Evolutionary conservation across 148 eudicot species (phyloP).

Genomic region (Cornus controversa): DNA sequence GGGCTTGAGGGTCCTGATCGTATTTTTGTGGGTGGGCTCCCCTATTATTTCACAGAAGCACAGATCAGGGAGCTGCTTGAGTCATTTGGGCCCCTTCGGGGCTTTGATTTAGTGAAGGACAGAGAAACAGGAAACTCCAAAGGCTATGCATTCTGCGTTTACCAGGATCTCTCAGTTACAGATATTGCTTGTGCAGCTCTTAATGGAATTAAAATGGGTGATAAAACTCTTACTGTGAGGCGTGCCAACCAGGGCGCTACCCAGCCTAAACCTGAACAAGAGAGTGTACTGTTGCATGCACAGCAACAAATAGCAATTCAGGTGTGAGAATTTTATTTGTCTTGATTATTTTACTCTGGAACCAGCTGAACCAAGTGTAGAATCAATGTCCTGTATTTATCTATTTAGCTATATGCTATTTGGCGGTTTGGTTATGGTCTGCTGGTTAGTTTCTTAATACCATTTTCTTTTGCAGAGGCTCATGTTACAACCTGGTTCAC

Average conservation of each 20-base stretch:
- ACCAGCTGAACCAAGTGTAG: not conserved
- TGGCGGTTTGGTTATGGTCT: not conserved
- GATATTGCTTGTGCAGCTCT: slow-evolving; percentile 95
- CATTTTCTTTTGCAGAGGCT: slow-evolving; percentile 58
- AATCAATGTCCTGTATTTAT: too few species aligned
- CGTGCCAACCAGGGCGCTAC: slow-evolving; percentile 90
- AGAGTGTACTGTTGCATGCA: slow-evolving; percentile 78
- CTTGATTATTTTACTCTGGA: not conserved
- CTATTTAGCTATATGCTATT: not conserved
- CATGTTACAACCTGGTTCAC: slow-evolving; percentile 62
- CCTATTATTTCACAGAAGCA: slow-evolving; percentile 88
- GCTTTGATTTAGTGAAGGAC: slow-evolving; percentile 96
- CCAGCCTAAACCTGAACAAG: slow-evolving; percentile 97
- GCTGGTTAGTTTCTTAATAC: not conserved
- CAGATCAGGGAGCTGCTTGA: slow-evolving; percentile 92
- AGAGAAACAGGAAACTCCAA: slow-evolving; percentile 96
- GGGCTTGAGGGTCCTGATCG: slow-evolving; percentile 99
- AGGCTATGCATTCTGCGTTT: slow-evolving; percentile 99
- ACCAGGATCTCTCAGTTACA: slow-evolving; percentile 74
- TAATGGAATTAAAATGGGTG: slow-evolving; percentile 97
- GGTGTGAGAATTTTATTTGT: slow-evolving; percentile 35
- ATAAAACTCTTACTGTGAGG: slow-evolving; percentile 86
- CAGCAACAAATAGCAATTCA: slow-evolving; percentile 93
- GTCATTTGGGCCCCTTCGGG: slow-evolving; percentile 84
- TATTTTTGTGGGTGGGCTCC: slow-evolving; percentile 93